phyloP scores from a whole-genome alignment of 352 stramenopile species.

The Globisporangium camurandrum region DNA sequence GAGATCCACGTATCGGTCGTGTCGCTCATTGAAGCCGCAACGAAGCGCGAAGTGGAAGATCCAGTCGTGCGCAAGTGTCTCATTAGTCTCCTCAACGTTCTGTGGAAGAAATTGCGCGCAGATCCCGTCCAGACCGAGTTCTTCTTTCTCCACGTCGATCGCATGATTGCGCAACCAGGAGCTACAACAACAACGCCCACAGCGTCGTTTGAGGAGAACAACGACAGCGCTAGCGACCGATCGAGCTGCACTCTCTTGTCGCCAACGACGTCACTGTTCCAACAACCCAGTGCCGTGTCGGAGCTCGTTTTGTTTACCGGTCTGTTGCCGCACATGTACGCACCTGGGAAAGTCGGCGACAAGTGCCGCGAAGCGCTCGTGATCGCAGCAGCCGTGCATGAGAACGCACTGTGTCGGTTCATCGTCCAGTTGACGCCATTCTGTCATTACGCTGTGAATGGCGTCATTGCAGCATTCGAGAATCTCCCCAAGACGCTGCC shows the following conservation, averaged over 20 bases:
- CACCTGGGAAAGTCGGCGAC: slow-evolving; percentile 64
- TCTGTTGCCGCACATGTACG: slow-evolving; percentile 82
- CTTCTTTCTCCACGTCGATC: slow-evolving; percentile 73
- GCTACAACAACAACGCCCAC: too few relatives aligned
- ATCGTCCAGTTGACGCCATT: slow-evolving; percentile 83
- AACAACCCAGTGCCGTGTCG: slow-evolving; percentile 40
- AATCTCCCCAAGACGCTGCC: slow-evolving; percentile 62
- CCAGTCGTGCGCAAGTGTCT: slow-evolving; percentile 79
- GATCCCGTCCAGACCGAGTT: slow-evolving; percentile 85
- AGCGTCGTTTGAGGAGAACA: slow-evolving; percentile 2
- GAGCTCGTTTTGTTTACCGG: slow-evolving; percentile 81
- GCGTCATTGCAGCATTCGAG: slow-evolving; percentile 77
- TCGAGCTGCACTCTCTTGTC: neutral
- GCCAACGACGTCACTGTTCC: neutral
- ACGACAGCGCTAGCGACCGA: neutral
- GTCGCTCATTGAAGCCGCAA: slow-evolving; percentile 70
- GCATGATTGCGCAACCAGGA: slow-evolving; percentile 39
- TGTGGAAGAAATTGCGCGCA: slow-evolving; percentile 82
- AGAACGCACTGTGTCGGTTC: slow-evolving; percentile 71
- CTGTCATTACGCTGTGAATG: slow-evolving; percentile 82
- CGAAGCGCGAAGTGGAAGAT: slow-evolving; percentile 75
- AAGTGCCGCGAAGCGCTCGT: slow-evolving; percentile 80
- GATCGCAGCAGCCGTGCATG: slow-evolving; percentile 69
- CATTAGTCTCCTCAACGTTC: slow-evolving; percentile 68
- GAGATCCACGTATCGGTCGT: slow-evolving; percentile 79